Evolutionary conservation across 495 filamentous ascomycete species (phyloP).

Genomic region (Lineolata rhizophorae): DNA sequence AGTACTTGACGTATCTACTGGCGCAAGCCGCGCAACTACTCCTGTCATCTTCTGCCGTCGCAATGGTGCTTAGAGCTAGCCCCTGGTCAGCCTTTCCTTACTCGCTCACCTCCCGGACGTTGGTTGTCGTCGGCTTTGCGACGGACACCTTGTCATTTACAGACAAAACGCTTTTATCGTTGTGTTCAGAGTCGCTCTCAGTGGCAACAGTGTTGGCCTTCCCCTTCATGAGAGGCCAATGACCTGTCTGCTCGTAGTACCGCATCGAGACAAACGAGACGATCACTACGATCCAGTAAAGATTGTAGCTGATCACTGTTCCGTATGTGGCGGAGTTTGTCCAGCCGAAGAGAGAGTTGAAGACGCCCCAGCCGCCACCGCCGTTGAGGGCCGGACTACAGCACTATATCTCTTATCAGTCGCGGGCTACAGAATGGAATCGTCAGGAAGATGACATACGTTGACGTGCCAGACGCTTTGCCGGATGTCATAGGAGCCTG

Average conservation of each 20-base stretch:
- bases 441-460: conserved; percentile 22
- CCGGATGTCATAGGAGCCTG: conserved; percentile 74
- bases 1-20: too few species aligned
- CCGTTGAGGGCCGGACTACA: conserved; percentile 51
- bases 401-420: conserved; percentile 27
- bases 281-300: conserved; percentile 63
- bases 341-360: conserved; percentile 73
- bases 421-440: background rate
- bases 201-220: conserved; percentile 4
- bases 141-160: background rate
- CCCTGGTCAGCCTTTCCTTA: too few species aligned
- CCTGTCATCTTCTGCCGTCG: too few species aligned
- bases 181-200: too few species aligned
- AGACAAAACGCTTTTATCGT: too few species aligned
- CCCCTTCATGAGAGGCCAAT: conserved; percentile 34
- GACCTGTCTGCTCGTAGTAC: conserved; percentile 44
- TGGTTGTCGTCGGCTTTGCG: background rate
- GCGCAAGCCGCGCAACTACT: too few species aligned
- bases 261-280: conserved; percentile 35
- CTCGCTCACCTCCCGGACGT: background rate
- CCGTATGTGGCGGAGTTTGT: conserved; percentile 73
- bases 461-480: conserved; percentile 85
- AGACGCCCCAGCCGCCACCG: conserved; percentile 74
- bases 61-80: too few species aligned
- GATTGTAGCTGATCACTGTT: conserved; percentile 66